Percentiles rank a stretch among this genome's conserved stretches.
Evolutionary conservation across 805 yeast genomes (phyloP).

Genomic region (Pichia thaimueangensis): DNA sequence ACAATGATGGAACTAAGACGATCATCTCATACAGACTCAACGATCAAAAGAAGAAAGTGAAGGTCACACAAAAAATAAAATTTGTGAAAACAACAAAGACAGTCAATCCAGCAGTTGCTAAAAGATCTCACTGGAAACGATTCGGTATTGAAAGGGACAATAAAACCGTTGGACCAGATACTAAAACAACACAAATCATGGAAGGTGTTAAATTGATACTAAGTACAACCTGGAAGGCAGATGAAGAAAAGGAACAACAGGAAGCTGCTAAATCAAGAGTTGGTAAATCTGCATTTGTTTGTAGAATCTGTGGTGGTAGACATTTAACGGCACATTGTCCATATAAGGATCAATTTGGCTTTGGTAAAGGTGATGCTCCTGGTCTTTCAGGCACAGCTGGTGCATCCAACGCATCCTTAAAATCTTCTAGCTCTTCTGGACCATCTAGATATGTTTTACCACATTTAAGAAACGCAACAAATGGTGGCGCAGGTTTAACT

Average conservation of each 20-base stretch:
- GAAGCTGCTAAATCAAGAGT: conserved; percentile 40
- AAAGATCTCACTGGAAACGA: conserved; percentile 79
- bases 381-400: conserved; percentile 7
- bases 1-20: conserved; percentile 86
- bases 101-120: conserved; percentile 83
- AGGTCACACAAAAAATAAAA: conserved; percentile 78
- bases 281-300: conserved; percentile 47
- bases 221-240: conserved; percentile 70
- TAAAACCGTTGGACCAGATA: conserved; percentile 79
- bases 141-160: conserved; percentile 72
- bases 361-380: conserved; percentile 18
- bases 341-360: conserved; percentile 77
- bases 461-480: conserved; percentile 47
- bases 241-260: conserved; percentile 68
- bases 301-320: conserved; percentile 86
- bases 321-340: conserved; percentile 97
- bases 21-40: conserved; percentile 70
- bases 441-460: conserved; percentile 54
- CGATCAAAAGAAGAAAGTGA: conserved; percentile 76
- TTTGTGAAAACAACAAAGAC: conserved; percentile 71
- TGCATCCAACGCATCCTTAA: conserved; percentile 14
- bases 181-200: conserved; percentile 81
- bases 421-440: conserved; percentile 12
- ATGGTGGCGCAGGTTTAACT: conserved; percentile 32
- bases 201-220: conserved; percentile 74